Percentiles rank a stretch among this genome's conserved stretches.
Conservation (phyloP, 192 early-diverging fungal species). For the Phycomyces nitens region DNA sequence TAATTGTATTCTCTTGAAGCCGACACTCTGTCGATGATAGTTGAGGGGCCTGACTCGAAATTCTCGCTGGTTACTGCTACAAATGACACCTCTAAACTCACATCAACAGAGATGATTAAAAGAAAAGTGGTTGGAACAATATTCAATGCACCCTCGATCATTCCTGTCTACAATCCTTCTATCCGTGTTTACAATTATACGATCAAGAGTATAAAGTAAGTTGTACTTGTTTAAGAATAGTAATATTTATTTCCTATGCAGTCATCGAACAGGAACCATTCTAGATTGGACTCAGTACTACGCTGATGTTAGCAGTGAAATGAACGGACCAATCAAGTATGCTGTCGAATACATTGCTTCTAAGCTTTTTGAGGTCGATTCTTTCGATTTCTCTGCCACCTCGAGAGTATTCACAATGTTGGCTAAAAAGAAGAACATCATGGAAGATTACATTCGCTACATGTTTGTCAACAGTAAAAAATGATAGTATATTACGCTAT, state of each 20-base stretch:
- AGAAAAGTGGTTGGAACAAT: slow-evolving; percentile 7
- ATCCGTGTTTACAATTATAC: slow-evolving; percentile 38
- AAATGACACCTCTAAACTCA: neutral
- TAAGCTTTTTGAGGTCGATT: slow-evolving; percentile 8
- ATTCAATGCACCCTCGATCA: slow-evolving; percentile 37
- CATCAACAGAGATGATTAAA: neutral
- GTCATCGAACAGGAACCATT: slow-evolving; percentile 7
- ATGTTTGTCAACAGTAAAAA: neutral
- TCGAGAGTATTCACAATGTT: neutral
- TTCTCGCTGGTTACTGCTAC: neutral
- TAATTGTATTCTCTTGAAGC: slow-evolving; percentile 1
- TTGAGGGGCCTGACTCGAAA: neutral
- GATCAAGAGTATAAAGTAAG: slow-evolving; percentile 4
- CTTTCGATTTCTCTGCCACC: slow-evolving; percentile 7
- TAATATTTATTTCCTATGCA: slow-evolving; percentile 8
- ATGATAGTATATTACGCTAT: too few species aligned
- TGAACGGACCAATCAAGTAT: slow-evolving; percentile 3
- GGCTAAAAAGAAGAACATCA: neutral
- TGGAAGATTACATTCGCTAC: neutral
- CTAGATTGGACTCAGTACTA: slow-evolving; percentile 33
- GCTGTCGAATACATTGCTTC: slow-evolving; percentile 28
- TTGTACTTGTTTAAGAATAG: neutral
- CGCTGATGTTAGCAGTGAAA: slow-evolving; percentile 16
- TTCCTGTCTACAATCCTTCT: slow-evolving; percentile 36
- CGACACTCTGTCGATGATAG: slow-evolving; percentile 8